Evolutionary conservation across 1,284 basidiomycete species (phyloP).

Genomic region (Ganoderma lucidum): DNA sequence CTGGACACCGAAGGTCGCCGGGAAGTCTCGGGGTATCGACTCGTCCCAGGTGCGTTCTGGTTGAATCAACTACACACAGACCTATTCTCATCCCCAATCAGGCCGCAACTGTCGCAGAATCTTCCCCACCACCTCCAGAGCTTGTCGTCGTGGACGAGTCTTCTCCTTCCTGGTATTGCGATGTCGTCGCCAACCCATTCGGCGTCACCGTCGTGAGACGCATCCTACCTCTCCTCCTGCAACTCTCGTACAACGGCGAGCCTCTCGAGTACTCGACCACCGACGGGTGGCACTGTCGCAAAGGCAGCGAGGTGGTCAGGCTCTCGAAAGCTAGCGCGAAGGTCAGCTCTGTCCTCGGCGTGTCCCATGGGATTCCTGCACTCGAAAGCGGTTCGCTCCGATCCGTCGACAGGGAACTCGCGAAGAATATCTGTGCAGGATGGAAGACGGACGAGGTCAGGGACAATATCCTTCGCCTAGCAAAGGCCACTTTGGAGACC

Average conservation of each 20-base stretch:
- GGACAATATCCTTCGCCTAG: constrained; percentile 48
- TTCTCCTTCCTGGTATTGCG: constrained; percentile 79
- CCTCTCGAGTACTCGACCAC: constrained; percentile 71
- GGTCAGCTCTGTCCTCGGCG: constrained; percentile 49
- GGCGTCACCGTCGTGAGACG: constrained; percentile 66
- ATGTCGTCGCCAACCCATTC: constrained; percentile 58
- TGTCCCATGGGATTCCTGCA: constrained; percentile 50
- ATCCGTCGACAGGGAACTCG: constrained; percentile 49
- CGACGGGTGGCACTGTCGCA: constrained; percentile 73
- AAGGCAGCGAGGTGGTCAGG: constrained; percentile 45
- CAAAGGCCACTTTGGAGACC: constrained; percentile 41
- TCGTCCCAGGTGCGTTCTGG: constrained; percentile 33
- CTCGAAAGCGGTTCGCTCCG: constrained; percentile 50
- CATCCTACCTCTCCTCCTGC: constrained; percentile 82
- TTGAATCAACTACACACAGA: constrained; percentile 16
- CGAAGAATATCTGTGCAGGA: constrained; percentile 51
- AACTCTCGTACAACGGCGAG: constrained; percentile 74
- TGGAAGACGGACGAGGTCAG: constrained; percentile 43
- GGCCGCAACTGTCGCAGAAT: neutral
- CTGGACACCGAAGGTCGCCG: constrained; percentile 90
- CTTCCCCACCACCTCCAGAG: neutral
- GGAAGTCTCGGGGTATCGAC: constrained; percentile 70
- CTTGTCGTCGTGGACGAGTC: constrained; percentile 5
- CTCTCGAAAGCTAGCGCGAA: constrained; percentile 48
- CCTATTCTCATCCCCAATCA: neutral